Percentiles rank a stretch among this genome's conserved stretches.
These are phyloP conservation scores for Solanum hybrid DNA, from an alignment of 305 asterid species.

Conservation along the genomic window DNA sequence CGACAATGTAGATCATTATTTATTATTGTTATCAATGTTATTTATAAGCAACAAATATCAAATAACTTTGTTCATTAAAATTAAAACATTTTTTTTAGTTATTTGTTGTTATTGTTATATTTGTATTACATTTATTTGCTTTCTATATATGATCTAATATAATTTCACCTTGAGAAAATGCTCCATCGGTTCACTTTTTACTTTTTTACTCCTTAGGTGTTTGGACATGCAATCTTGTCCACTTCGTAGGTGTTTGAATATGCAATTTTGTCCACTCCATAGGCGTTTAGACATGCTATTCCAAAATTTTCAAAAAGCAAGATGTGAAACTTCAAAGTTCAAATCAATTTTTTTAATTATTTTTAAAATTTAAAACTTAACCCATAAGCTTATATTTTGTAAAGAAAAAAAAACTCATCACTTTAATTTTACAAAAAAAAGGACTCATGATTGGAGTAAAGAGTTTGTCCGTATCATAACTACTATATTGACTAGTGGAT, in stretches of 20 bases:
- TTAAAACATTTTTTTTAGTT: not conserved
- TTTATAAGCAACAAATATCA: no score
- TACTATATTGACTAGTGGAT: not conserved
- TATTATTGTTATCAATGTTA: not conserved
- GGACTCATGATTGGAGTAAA: not conserved
- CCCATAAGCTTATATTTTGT: not conserved
- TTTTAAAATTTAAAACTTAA: no score
- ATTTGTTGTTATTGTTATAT: not conserved
- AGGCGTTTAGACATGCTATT: not conserved
- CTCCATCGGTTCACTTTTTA: not conserved
- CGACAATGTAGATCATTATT: not conserved
- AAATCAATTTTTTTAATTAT: not conserved
- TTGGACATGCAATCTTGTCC: not conserved
- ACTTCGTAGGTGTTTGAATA: not conserved
- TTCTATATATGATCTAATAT: not conserved
- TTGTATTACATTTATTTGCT: no score
- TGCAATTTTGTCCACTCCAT: not conserved
- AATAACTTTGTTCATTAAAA: no score
- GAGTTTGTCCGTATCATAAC: not conserved
- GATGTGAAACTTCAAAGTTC: not conserved
- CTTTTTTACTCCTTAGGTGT: no score
- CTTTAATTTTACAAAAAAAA: no score
- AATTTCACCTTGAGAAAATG: no score
- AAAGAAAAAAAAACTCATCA: no score
- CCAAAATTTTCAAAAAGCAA: no score